Evolutionary conservation across 1,139 yeast genomes (phyloP), one percentile per base, ranked within the genome.

Genomic region (Suhomyces anneliseae): DNA sequence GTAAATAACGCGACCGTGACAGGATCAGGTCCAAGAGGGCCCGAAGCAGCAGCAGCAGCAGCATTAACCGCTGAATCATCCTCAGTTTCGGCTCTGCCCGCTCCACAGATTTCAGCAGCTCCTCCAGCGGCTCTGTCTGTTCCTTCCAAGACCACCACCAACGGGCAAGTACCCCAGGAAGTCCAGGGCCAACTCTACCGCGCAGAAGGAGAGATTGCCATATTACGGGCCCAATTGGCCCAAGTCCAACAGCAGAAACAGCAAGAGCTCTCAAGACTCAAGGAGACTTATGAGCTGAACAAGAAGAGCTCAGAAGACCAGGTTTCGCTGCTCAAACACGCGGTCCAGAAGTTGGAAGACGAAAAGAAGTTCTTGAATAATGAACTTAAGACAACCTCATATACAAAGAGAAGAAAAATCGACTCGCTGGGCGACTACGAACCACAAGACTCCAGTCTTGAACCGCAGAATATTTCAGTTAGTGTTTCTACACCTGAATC

Each of bases 171-270:
- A 11, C 11, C 11, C 36, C 32, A 29, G 31, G 59, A 56, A 36
- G 47, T 59, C 11, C 64, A 61, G 46, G 54, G 61, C 8, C 61
- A 58, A 36, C 54, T 82, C 10, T 72, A 72, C 50, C 70, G 72
- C 36, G 84, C 90, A 0, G 84, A 78, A 53, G 96, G 96, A 3
- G 96, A 90, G 58, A 82, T 87, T 31, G 83, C 95, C 9, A 83
- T 89, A 35, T 71, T 90, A 26, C 70, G 92, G 48, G 82, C 85
- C 15, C 88, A 85, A 56, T 65, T 88, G 40, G 68, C 75, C 15
- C 76, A 76, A 43, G 58, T 79, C 9, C 81, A 79, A 43, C 62
- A 64, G 31, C 74, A 66, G 38, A 78, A 77, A 46, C 70, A 66
- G 4, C 66, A 69, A 3, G 83, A 79, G 53, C 63, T 76, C n/a